Conservation (phyloP, 2,329 filamentous ascomycete species). For the Aspergillus quadrilineatus region DNA sequence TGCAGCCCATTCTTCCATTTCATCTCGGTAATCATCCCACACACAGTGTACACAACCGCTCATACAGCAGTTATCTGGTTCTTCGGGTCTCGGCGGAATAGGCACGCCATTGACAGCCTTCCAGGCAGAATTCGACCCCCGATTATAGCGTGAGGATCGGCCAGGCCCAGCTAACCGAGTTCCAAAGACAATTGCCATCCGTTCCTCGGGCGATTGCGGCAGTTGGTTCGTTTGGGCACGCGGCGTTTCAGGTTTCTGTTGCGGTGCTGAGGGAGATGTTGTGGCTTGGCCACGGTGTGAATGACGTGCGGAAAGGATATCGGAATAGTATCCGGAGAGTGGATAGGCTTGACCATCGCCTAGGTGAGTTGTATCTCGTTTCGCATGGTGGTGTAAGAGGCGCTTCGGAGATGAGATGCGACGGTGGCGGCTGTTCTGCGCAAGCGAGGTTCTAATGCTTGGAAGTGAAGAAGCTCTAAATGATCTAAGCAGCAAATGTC, state of each 20-base stretch:
- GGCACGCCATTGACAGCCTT: constrained; percentile 69
- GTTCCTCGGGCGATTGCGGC: constrained; percentile 40
- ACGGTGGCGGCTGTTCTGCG: constrained; percentile 21
- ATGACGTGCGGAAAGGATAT: constrained; percentile 38
- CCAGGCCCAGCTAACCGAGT: constrained; percentile 72
- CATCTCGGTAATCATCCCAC: constrained; percentile 88
- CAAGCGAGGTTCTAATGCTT: not conserved
- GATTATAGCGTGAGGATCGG: constrained; percentile 56
- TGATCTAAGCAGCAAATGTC: constrained; percentile 20
- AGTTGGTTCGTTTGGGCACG: constrained; percentile 19
- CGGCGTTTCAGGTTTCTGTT: constrained; percentile 19
- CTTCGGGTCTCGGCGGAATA: constrained; percentile 78
- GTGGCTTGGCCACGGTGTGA: constrained; percentile 23
- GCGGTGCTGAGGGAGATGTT: constrained; percentile 18
- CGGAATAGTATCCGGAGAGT: constrained; percentile 46
- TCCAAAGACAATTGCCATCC: constrained; percentile 74
- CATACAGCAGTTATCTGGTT: constrained; percentile 99
- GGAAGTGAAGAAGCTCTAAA: not conserved
- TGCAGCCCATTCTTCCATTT: constrained; percentile 82
- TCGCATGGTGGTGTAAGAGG: constrained; percentile 18
- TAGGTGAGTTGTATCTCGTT: constrained; percentile 11
- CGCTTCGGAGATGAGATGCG: constrained; percentile 23
- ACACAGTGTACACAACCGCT: constrained; percentile 97
- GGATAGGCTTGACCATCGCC: constrained; percentile 37
- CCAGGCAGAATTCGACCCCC: constrained; percentile 58